Evolutionary conservation across 495 filamentous ascomycete genomes (phyloP).

Genomic region (Astrothelium macrocarpum): DNA sequence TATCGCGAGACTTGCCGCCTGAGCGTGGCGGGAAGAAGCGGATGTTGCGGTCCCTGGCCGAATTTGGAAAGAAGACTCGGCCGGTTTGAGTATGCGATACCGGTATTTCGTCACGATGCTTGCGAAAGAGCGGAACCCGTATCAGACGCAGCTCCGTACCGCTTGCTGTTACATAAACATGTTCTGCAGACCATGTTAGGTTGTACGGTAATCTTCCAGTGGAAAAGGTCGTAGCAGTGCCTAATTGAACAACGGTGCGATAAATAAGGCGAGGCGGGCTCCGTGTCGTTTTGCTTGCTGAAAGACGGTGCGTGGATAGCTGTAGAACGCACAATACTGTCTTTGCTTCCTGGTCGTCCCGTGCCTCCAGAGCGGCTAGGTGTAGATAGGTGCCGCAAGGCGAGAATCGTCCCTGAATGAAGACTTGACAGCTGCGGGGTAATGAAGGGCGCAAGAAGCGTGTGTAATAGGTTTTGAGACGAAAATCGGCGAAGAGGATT

Average conservation of each 20-base stretch:
- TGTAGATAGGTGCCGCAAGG: background rate
- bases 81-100: background rate
- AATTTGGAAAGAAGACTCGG: constrained; percentile 2
- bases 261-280: background rate
- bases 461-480: constrained; percentile 5
- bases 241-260: constrained; percentile 1
- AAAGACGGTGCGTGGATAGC: constrained; percentile 7
- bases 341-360: background rate
- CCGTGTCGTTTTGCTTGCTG: background rate
- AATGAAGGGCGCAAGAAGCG: constrained; percentile 3
- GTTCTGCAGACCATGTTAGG: background rate
- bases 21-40: background rate
- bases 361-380: constrained; percentile 2
- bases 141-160: background rate
- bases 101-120: background rate
- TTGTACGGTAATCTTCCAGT: background rate
- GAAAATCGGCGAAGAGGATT: constrained; percentile 6
- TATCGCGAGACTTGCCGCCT: background rate
- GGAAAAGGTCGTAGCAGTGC: background rate
- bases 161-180: background rate
- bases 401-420: constrained; percentile 5
- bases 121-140: constrained; percentile 4
- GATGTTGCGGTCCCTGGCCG: background rate
- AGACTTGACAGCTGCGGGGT: constrained; percentile 3
- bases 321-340: background rate